Percentiles rank a stretch among this genome's conserved stretches.
These are phyloP conservation scores for Candida dubliniensis DNA, from an alignment of 1,139 yeast species.

Conservation along the genomic window DNA sequence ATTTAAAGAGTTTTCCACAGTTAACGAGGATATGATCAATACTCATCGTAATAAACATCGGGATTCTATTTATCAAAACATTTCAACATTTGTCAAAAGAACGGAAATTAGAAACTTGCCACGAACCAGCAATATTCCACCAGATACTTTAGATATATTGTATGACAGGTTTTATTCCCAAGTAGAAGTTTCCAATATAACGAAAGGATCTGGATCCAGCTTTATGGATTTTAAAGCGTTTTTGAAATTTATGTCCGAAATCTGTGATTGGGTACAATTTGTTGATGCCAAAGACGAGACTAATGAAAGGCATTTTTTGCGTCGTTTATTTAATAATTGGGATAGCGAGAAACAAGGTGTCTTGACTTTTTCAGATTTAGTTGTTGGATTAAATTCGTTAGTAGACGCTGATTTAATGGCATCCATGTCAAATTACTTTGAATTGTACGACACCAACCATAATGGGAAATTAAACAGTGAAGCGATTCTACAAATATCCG, in stretches of 20 bases:
- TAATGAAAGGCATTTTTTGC: slow-evolving; percentile 45
- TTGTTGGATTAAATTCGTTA: slow-evolving; percentile 68
- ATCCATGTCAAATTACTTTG: slow-evolving; percentile 75
- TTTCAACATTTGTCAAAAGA: slow-evolving; percentile 86
- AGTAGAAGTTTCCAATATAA: slow-evolving; percentile 59
- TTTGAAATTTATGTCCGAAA: slow-evolving; percentile 69
- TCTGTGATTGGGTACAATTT: slow-evolving; percentile 71
- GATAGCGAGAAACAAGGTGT: slow-evolving; percentile 55
- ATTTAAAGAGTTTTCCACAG: slow-evolving; percentile 80
- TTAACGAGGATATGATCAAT: slow-evolving; percentile 72
- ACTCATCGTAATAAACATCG: slow-evolving; percentile 72
- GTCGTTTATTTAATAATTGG: slow-evolving; percentile 70
- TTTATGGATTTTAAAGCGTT: slow-evolving; percentile 74
- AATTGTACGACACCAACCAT: slow-evolving; percentile 64
- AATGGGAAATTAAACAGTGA: slow-evolving; percentile 72
- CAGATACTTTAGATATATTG: slow-evolving; percentile 61
- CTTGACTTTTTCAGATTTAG: slow-evolving; percentile 67
- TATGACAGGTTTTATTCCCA: slow-evolving; percentile 86
- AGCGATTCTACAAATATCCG: slow-evolving; percentile 79
- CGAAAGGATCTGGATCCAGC: slow-evolving; percentile 71
- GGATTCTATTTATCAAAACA: slow-evolving; percentile 76
- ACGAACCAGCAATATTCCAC: slow-evolving; percentile 60
- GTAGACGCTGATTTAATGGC: slow-evolving; percentile 76
- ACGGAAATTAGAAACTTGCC: slow-evolving; percentile 88
- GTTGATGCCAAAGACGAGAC: slow-evolving; percentile 27